Evolutionary conservation across 495 filamentous ascomycete species (phyloP), one percentile per base, ranked within the genome.

Genomic region (Evansstolkia leycettana): DNA sequence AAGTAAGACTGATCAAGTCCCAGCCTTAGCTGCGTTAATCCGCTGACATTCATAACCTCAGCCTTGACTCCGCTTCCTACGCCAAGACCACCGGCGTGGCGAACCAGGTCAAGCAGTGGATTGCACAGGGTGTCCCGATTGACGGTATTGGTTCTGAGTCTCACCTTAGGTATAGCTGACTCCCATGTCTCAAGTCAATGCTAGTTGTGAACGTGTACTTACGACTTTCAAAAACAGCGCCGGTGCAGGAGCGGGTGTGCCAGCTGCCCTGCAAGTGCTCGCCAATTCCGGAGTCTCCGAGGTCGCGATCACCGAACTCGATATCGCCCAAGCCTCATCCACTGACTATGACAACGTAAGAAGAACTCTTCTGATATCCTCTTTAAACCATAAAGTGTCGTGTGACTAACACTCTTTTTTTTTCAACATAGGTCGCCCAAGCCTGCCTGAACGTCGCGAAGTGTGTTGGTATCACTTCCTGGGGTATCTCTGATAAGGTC

Each of bases 401-500:
- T n/a, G 13, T 3, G 5, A n/a, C 5, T n/a, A n/a, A n/a, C 27
- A 5, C 4, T 29, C 5, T 29, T 9, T 2, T 24, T 20, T n/a
- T n/a, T n/a, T n/a, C n/a, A n/a, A n/a, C n/a, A n/a, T 34, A 60
- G 56, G 67, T 78, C 29, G 68, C 72, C 41, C 70, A 78, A 13
- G 78, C 76, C 18, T 85, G 80, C 46, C 48, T 82, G 27, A 57
- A 65, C 39, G 64, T 76, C 47, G 40, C 62, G 7, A 78, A 75
- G 53, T 85, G 81, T 51, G 69, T 84, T 14, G 80, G 80, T 38
- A 75, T 86, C 43, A 84, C 80, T 12, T 77, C 80, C 23, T 87
- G 81, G 82, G 80, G 80, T 49, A 75, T 87, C 5, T 62, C 73
- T 38, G 81, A 84, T 44, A 50, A 55, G 16, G 76, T 57, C 76